Conservation (phyloP, 1,139 yeast genomes). For the Hansenula sp. region DNA sequence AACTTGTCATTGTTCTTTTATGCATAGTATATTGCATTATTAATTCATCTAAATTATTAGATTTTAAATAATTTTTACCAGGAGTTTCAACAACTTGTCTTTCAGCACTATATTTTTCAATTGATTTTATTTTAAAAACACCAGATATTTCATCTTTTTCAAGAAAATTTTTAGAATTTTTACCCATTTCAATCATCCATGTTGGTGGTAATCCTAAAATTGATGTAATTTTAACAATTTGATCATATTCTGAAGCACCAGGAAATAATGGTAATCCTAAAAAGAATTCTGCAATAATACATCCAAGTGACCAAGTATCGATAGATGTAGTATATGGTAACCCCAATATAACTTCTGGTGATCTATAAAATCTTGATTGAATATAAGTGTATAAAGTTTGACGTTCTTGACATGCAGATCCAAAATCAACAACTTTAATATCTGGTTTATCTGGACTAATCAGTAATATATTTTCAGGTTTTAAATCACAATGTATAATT, state of each 20-base stretch:
- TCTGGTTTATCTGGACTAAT: conserved; percentile 82
- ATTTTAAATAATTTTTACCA: conserved; percentile 79
- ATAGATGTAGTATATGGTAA: conserved; percentile 87
- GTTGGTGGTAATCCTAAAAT: conserved; percentile 86
- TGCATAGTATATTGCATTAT: conserved; percentile 74
- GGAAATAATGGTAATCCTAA: conserved; percentile 94
- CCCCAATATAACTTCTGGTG: conserved; percentile 93
- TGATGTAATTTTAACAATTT: conserved; percentile 74
- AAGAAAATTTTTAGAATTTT: conserved; percentile 71
- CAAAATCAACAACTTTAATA: conserved; percentile 92
- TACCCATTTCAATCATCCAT: conserved; percentile 97
- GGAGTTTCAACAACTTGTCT: conserved; percentile 63
- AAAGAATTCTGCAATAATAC: conserved; percentile 91
- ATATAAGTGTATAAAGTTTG: conserved; percentile 91
- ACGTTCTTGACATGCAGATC: conserved; percentile 90
- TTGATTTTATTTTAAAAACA: conserved; percentile 42
- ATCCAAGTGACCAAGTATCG: conserved; percentile 98
- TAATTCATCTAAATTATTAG: conserved; percentile 67
- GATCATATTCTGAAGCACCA: conserved; percentile 92
- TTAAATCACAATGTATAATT: conserved; percentile 91
- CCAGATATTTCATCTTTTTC: conserved; percentile 38
- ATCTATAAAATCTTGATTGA: conserved; percentile 91
- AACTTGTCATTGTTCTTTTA: conserved; percentile 63
- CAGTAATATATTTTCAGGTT: conserved; percentile 89
- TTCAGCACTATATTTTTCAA: conserved; percentile 58